Conservation (phyloP, 441 rosid species). For the Pelargonium cotyledonis region DNA sequence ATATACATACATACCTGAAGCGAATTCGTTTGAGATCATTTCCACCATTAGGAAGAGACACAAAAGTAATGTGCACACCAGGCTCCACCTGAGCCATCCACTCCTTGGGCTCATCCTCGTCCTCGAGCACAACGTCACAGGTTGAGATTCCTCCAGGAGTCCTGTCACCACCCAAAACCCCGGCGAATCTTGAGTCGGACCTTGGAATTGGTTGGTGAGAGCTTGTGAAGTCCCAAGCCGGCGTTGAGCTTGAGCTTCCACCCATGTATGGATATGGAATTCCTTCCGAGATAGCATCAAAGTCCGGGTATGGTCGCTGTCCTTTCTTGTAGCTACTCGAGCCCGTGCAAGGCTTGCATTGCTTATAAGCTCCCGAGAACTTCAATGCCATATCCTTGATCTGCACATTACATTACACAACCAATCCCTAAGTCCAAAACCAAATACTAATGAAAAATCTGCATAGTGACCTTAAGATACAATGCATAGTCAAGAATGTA, state of each 20-base stretch:
- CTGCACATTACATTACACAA: conserved; percentile 33
- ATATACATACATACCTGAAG: conserved; percentile 58
- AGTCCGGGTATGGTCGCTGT: not conserved
- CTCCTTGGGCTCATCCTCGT: conserved; percentile 77
- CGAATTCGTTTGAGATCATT: conserved; percentile 94
- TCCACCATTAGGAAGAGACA: conserved; percentile 87
- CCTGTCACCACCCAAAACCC: conserved; percentile 36
- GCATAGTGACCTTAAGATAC: too few relatives aligned
- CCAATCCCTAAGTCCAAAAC: conserved; percentile 36
- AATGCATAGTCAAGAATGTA: not conserved
- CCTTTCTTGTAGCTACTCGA: conserved; percentile 32
- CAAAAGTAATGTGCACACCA: conserved; percentile 92
- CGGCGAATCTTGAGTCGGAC: not conserved
- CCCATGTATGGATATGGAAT: conserved; percentile 32
- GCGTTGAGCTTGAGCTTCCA: conserved; percentile 84
- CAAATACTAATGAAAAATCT: not conserved
- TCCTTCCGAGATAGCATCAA: not conserved
- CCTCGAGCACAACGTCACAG: conserved; percentile 67
- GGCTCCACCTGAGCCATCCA: conserved; percentile 99
- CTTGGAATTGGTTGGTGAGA: conserved; percentile 23
- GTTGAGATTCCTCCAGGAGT: conserved; percentile 37
- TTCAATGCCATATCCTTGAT: conserved; percentile 91
- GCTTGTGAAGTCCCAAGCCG: conserved; percentile 92
- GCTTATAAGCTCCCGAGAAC: conserved; percentile 70
- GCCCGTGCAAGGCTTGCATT: conserved; percentile 79